Evolutionary conservation across 1,139 yeast genomes (phyloP).

Genomic region (Diutina ranongensis): DNA sequence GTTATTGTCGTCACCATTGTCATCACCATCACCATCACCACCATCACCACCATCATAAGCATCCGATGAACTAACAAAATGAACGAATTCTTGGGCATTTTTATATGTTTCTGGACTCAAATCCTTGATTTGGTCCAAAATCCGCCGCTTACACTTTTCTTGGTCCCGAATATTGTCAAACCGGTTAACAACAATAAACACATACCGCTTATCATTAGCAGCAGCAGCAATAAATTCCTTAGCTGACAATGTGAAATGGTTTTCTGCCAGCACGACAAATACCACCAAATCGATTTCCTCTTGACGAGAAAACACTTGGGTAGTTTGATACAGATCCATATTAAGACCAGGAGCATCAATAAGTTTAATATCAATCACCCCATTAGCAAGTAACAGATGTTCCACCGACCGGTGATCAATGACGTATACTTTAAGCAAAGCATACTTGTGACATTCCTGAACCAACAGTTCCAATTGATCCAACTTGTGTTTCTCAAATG

Average conservation of each 20-base stretch:
- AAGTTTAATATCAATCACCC: constrained; percentile 82
- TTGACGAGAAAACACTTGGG: constrained; percentile 90
- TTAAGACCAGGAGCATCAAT: constrained; percentile 98
- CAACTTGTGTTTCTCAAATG: constrained; percentile 48
- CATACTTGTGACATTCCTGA: constrained; percentile 58
- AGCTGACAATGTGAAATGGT: constrained; percentile 89
- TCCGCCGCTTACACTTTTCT: constrained; percentile 42
- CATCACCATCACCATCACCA: constrained; percentile 18
- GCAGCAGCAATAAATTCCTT: constrained; percentile 88
- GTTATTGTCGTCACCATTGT: constrained; percentile 20
- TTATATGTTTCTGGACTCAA: constrained; percentile 88
- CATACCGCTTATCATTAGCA: constrained; percentile 81
- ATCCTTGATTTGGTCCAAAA: constrained; percentile 76
- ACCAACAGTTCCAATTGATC: constrained; percentile 59
- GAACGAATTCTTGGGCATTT: constrained; percentile 83
- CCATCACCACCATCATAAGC: constrained; percentile 22
- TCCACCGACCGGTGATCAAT: constrained; percentile 61
- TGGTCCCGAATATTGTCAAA: constrained; percentile 24
- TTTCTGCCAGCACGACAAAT: constrained; percentile 93
- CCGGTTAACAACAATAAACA: constrained; percentile 88
- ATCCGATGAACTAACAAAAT: constrained; percentile 57
- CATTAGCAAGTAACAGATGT: constrained; percentile 71
- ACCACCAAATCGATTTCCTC: constrained; percentile 96
- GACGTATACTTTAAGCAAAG: constrained; percentile 70
- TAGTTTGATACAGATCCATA: constrained; percentile 86